Base-by-base conservation (phyloP, 2,329 filamentous ascomycete species). In the Ambrosiella beaveri region DNA sequence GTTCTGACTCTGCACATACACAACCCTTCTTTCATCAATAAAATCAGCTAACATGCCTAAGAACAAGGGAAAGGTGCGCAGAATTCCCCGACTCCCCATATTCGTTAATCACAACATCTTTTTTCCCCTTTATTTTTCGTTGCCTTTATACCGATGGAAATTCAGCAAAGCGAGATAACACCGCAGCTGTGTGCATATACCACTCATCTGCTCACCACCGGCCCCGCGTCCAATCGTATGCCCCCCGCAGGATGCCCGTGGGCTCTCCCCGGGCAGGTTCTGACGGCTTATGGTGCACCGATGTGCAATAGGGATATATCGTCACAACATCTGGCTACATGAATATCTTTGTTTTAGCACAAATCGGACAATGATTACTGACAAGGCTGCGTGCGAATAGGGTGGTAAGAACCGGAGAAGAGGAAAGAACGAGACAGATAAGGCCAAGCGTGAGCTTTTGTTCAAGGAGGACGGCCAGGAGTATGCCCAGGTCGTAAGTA, bases 361-460 rank as follows among this genome's bases (percentile, higher is more conserved):
- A 27, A 27, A 27, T 27, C 3, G 27, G 27, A 27, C 27, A 27
- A 4, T 27, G 27, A 51, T 11, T 51, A 51, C 47, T 51, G 47
- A 51, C 47, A 51, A 51, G 47, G 27, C 47, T 51, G 47, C 35
- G 19, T 57, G 27, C 27, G 27, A 66, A 80, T 67, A 93, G 88
- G 91, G 91, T 73, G 91, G 91, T 77, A 97, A 97, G 81, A 97
- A 97, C 77, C 80, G 91, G 74, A 86, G 91, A 82, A 83, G 93
- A 76, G 91, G 91, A 75, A 97, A 96, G 85, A 95, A 95, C 81
- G 88, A 95, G 77, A 94, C 93, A 75, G 93, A 97, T 78, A 95
- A 96, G 71, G 90, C 96, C 77, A 96, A 96, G 80, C 90, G 91
- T 73, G 91, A 97, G 74, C 80, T 97, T 68, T 91, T 88, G 68